Evolutionary conservation across 148 eudicot genomes (phyloP).

Genomic region (Amaranthus hypochondriacus): DNA sequence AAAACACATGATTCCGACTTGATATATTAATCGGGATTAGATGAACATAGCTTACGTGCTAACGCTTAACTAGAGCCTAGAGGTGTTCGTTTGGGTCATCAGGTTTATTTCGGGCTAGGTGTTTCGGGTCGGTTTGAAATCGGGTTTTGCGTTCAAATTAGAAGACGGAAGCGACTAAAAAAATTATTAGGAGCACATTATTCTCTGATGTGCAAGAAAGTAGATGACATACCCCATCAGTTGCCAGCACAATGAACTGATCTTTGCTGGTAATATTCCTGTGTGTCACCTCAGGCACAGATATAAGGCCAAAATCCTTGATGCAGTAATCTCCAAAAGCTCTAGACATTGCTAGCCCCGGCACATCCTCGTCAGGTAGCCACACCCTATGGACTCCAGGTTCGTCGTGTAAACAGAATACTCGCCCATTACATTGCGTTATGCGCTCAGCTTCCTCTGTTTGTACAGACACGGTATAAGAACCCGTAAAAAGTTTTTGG

Average conservation of each 20-base stretch:
- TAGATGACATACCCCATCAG: conserved; percentile 84
- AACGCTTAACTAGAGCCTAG: neutral
- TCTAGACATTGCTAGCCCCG: conserved; percentile 96
- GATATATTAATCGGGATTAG: neutral
- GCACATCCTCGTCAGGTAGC: conserved; percentile 71
- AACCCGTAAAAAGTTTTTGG: neutral
- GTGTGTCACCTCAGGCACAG: conserved; percentile 85
- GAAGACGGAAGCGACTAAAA: neutral
- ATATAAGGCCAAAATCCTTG: conserved; percentile 82
- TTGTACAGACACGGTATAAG: conserved; percentile 7
- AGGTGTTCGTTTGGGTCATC: too few relatives aligned
- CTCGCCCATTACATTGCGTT: conserved; percentile 71
- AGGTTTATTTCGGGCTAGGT: too few relatives aligned
- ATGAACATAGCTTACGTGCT: neutral
- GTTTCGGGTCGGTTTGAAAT: too few relatives aligned
- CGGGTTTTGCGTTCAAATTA: neutral
- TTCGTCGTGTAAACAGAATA: conserved; percentile 72
- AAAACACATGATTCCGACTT: neutral
- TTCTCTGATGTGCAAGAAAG: conserved; percentile 3
- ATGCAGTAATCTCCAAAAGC: conserved; percentile 90
- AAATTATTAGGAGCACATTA: conserved; percentile 1
- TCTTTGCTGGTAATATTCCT: conserved; percentile 58
- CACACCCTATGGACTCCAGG: conserved; percentile 88
- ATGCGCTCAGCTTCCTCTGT: conserved; percentile 92
- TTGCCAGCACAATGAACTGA: conserved; percentile 76